A percentile compares a stretch with the other conserved stretches of the same genome.
These are phyloP conservation scores for Leonotis leonurus DNA, from an alignment of 257 asterid genomes.

Conservation along the genomic window DNA sequence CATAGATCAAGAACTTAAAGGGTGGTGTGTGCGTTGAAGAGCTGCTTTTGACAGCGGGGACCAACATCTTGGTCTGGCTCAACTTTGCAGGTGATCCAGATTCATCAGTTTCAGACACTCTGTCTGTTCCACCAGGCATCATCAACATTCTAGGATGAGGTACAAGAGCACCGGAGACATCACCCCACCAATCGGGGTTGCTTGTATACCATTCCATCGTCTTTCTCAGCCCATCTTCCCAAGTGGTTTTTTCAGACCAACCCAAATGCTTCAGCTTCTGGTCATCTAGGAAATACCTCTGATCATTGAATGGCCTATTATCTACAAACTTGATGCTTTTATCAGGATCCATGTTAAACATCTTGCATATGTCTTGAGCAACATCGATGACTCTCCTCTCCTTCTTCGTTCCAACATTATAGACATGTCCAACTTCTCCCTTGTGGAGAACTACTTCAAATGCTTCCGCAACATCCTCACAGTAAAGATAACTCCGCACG, in stretches of 20 bases:
- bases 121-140: constrained; percentile 52
- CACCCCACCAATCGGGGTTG: constrained; percentile 75
- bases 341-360: constrained; percentile 46
- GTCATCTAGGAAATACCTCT: constrained; percentile 63
- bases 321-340: constrained; percentile 55
- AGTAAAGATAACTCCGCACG: constrained; percentile 61
- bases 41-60: constrained; percentile 18
- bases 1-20: constrained; percentile 52
- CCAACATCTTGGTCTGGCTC: constrained; percentile 17
- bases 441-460: constrained; percentile 57
- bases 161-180: constrained; percentile 64
- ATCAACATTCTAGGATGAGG: constrained; percentile 68
- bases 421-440: constrained; percentile 68
- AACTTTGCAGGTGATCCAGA: constrained; percentile 2
- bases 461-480: constrained; percentile 76
- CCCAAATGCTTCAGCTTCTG: constrained; percentile 59
- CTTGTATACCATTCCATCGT: constrained; percentile 61
- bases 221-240: constrained; percentile 56
- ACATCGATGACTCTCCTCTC: constrained; percentile 61
- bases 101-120: constrained; percentile 23
- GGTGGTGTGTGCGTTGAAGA: constrained; percentile 20
- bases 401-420: constrained; percentile 57
- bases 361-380: constrained; percentile 50
- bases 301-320: constrained; percentile 72
- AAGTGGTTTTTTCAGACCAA: constrained; percentile 51